A percentile compares a stretch with the other conserved stretches of the same genome.
These are phyloP conservation scores for Priceomyces medius DNA, from an alignment of 805 yeast species.

Conservation along the genomic window DNA sequence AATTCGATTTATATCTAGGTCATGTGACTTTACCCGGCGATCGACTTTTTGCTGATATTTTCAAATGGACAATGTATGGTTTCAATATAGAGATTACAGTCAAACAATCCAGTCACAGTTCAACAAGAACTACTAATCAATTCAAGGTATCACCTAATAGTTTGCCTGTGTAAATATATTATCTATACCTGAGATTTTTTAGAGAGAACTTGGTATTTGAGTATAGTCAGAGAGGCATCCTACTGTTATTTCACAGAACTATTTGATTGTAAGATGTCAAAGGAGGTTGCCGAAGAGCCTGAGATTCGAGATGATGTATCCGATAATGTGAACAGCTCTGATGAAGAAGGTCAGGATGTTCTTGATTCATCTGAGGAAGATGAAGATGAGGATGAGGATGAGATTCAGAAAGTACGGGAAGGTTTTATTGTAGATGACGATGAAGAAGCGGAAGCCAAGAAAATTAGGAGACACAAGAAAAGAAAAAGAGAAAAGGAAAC, in stretches of 20 bases:
- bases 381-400: conserved; percentile 84
- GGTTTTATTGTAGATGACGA: conserved; percentile 86
- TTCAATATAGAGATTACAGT: background rate
- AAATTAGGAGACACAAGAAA: conserved; percentile 39
- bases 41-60: background rate
- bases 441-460: conserved; percentile 27
- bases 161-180: background rate
- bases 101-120: background rate
- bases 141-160: background rate
- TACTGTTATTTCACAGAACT: conserved; percentile 1
- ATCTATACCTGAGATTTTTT: background rate
- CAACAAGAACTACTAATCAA: background rate
- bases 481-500: conserved; percentile 32
- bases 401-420: conserved; percentile 75
- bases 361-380: conserved; percentile 82
- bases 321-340: conserved; percentile 25
- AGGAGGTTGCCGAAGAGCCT: conserved; percentile 29
- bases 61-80: background rate
- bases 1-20: too few relatives aligned
- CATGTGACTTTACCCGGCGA: background rate
- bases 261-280: conserved; percentile 24
- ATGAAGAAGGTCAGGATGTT: conserved; percentile 36
- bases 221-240: background rate
- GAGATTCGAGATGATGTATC: conserved; percentile 37
- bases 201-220: background rate